These are phyloP conservation scores for Huntiella abstrusa DNA, from an alignment of 2,329 filamentous ascomycete species.

Conservation along the genomic window DNA sequence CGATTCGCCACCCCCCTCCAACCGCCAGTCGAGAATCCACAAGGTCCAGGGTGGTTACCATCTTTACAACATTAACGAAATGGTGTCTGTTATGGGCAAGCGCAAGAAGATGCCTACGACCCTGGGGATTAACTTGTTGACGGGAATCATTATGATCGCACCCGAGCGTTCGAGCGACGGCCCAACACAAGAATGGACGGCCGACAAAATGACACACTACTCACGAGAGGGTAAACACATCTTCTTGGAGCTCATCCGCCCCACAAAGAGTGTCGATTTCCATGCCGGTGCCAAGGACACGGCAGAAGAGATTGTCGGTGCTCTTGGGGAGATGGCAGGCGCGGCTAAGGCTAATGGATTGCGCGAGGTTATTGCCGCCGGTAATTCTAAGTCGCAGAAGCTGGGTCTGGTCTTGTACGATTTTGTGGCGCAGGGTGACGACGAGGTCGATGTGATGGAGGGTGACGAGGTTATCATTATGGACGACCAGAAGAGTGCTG, in stretches of 20 bases:
- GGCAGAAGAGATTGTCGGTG: slow-evolving; percentile 76
- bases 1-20: slow-evolving; percentile 28
- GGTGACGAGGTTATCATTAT: slow-evolving; percentile 83
- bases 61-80: slow-evolving; percentile 92
- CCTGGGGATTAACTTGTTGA: slow-evolving; percentile 76
- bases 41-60: slow-evolving; percentile 47
- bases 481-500: slow-evolving; percentile 81
- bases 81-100: slow-evolving; percentile 92
- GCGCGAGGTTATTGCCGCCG: slow-evolving; percentile 69
- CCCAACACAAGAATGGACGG: slow-evolving; percentile 78
- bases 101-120: slow-evolving; percentile 98
- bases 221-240: slow-evolving; percentile 96
- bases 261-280: slow-evolving; percentile 90
- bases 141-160: slow-evolving; percentile 75
- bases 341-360: slow-evolving; percentile 68
- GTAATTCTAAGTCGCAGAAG: slow-evolving; percentile 49
- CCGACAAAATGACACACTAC: slow-evolving; percentile 91
- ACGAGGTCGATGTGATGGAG: slow-evolving; percentile 79
- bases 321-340: slow-evolving; percentile 75
- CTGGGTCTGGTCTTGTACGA: slow-evolving; percentile 82
- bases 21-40: slow-evolving; percentile 23
- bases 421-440: slow-evolving; percentile 89
- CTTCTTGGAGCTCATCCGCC: slow-evolving; percentile 78
- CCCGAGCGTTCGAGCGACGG: slow-evolving; percentile 72
- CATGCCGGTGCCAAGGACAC: slow-evolving; percentile 96